These are phyloP conservation scores for Malus hybrid DNA, from an alignment of 331 rosid genomes.

Conservation along the genomic window DNA sequence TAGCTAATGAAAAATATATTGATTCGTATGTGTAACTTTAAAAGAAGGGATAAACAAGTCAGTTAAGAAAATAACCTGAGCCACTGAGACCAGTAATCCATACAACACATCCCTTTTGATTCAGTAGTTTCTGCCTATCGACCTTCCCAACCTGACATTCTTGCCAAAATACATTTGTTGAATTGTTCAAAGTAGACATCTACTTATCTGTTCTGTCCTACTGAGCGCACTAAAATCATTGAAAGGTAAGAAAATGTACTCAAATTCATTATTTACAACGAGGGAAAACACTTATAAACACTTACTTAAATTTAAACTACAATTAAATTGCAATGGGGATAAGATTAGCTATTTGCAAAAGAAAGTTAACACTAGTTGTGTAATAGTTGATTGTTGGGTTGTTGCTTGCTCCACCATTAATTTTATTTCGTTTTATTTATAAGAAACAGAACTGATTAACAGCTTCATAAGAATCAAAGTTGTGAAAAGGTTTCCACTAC, in stretches of 20 bases:
- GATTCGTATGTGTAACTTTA: neutral
- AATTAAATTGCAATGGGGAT: neutral
- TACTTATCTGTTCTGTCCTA: constrained; percentile 21
- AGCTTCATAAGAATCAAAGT: neutral
- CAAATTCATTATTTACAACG: neutral
- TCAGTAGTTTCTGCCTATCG: constrained; percentile 75
- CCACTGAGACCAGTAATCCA: constrained; percentile 96
- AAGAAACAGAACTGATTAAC: neutral
- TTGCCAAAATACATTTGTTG: constrained; percentile 81
- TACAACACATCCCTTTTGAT: constrained; percentile 83
- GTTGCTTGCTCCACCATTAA: neutral
- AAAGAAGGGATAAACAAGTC: neutral
- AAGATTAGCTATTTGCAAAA: neutral
- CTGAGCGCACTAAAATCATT: neutral
- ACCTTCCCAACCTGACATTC: constrained; percentile 62
- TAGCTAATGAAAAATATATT: neutral
- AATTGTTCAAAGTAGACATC: constrained; percentile 56
- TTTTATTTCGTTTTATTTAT: neutral
- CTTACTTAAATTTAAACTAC: neutral
- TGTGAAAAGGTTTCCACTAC: neutral
- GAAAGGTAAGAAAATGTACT: neutral
- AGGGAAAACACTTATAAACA: neutral
- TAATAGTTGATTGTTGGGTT: neutral
- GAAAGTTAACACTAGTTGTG: neutral
- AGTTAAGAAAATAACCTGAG: constrained; percentile 42